Evolutionary conservation across 2,329 filamentous ascomycete species (phyloP), one percentile per base, ranked within the genome.

Genomic region (Colletotrichum paranaense): DNA sequence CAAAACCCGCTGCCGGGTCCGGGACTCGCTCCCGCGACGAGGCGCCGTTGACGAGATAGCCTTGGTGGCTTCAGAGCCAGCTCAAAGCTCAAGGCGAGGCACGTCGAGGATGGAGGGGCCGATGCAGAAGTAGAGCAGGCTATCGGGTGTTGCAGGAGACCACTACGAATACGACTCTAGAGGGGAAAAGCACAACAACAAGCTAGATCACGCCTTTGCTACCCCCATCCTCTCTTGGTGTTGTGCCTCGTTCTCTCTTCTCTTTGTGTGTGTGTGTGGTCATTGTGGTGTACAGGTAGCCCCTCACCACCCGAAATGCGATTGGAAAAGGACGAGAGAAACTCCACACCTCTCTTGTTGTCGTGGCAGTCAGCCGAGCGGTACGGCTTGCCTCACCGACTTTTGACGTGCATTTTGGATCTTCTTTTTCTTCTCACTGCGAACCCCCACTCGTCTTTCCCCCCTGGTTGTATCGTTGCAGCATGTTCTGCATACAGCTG

Each of bases 291-390:
- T 42, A 42, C 14, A 9, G 32, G 7, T 22, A 7, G 30, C 56
- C 22, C 58, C 58, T 62, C 58, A 55, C 58, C 38, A 59, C 56
- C 30, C 16, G 24, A 16, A 62, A 28, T 24, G 52, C 52, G 22
- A 22, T 46, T 52, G 57, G 7, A 2, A 56, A 30, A 22, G 24
- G 42, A 46, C 52, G 35, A 49, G 58, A 68, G 38, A 30, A 30
- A 49, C 52, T 19, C 19, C 55, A 30, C 59, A 14, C 52, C 62
- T 28, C 26, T 52, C 22, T 56, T 22, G 60, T 62, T 62, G 70
- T 73, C 66, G 66, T 73, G 70, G 70, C 70, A 73, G 66, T 60
- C 65, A 58, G 69, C 59, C 69, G 59, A 42, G 68, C 64, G 68
- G 60, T 62, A 58, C 57, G 32, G 52, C 64, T 30, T n/a, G 69